These are phyloP conservation scores for Aspergillus spinulosporus DNA, from an alignment of 2,329 filamentous ascomycete species.

Conservation along the genomic window DNA sequence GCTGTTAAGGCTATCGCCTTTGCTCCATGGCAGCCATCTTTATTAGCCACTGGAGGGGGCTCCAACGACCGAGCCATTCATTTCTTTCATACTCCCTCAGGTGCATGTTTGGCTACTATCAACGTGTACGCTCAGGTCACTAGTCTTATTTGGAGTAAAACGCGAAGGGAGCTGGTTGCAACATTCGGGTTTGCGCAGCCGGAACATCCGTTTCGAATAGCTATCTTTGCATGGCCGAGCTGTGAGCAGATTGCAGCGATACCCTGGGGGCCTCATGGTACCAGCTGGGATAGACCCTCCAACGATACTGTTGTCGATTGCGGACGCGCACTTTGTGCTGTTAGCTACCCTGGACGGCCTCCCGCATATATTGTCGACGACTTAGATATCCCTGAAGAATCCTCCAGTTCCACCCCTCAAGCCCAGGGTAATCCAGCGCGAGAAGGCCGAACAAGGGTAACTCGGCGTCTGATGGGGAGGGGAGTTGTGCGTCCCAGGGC, in stretches of 20 bases:
- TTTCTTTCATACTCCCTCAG: conserved; percentile 86
- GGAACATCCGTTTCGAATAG: conserved; percentile 84
- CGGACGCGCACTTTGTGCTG: conserved; percentile 72
- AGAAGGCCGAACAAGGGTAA: conserved; percentile 5
- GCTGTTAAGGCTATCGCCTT: conserved; percentile 97
- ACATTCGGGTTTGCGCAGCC: conserved; percentile 94
- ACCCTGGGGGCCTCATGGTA: conserved; percentile 68
- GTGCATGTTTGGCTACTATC: conserved; percentile 82
- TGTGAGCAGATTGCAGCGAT: conserved; percentile 83
- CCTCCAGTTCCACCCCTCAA: conserved; percentile 15
- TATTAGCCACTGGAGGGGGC: conserved; percentile 88
- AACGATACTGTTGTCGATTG: conserved; percentile 35
- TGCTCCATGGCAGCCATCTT: conserved; percentile 85
- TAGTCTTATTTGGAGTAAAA: conserved; percentile 84
- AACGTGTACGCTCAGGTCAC: conserved; percentile 93
- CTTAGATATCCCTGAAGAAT: conserved; percentile 16
- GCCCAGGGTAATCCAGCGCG: conserved; percentile 9
- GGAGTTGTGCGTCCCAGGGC: conserved; percentile 33
- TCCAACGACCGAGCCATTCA: conserved; percentile 94
- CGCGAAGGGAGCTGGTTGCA: conserved; percentile 80
- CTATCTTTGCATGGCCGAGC: conserved; percentile 91
- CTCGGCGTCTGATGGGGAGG: conserved; percentile 21
- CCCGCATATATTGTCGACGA: conserved; percentile 31
- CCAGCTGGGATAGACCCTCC: conserved; percentile 30
- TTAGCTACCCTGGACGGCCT: conserved; percentile 73